Percentiles rank a stretch among this genome's conserved stretches.
These are phyloP conservation scores for Neoboletus subvelutipes DNA, from an alignment of 768 basidiomycete genomes.

Conservation along the genomic window DNA sequence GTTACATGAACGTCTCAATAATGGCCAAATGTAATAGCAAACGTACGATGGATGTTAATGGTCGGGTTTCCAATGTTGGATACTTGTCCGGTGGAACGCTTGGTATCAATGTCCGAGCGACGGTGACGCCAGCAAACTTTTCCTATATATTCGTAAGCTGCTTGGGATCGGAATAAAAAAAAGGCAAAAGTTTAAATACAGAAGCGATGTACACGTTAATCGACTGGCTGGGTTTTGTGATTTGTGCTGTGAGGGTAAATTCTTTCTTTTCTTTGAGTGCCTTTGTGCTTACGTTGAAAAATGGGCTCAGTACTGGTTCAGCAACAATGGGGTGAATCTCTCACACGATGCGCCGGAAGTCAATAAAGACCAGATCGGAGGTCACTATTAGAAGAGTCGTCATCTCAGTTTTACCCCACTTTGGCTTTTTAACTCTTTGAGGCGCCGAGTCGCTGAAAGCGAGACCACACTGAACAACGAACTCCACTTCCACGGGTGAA, in stretches of 20 bases:
- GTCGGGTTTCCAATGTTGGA: slow-evolving; percentile 71
- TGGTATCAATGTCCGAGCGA: slow-evolving; percentile 57
- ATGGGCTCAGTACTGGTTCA: slow-evolving; percentile 1
- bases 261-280: slow-evolving; percentile 56
- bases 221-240: slow-evolving; percentile 76
- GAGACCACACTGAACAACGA: slow-evolving; percentile 59
- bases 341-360: slow-evolving; percentile 79
- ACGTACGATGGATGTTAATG: slow-evolving; percentile 56
- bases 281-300: slow-evolving; percentile 54
- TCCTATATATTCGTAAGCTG: slow-evolving; percentile 49
- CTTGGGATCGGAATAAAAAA: slow-evolving; percentile 11
- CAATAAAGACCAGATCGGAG: slow-evolving; percentile 72
- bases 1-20: slow-evolving; percentile 4
- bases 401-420: slow-evolving; percentile 50
- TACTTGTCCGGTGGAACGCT: slow-evolving; percentile 51
- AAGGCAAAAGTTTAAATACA: slow-evolving; percentile 38
- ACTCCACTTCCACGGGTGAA: slow-evolving; percentile 54
- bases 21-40: not conserved
- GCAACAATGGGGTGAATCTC: slow-evolving; percentile 16
- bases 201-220: slow-evolving; percentile 60
- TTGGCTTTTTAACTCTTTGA: slow-evolving; percentile 46
- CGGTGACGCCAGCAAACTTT: slow-evolving; percentile 64
- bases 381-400: slow-evolving; percentile 73
- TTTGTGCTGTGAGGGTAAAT: slow-evolving; percentile 56
- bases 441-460: slow-evolving; percentile 29